These are phyloP conservation scores for Endocladia muricata DNA, from an alignment of 31 red algal species.

Conservation along the genomic window DNA sequence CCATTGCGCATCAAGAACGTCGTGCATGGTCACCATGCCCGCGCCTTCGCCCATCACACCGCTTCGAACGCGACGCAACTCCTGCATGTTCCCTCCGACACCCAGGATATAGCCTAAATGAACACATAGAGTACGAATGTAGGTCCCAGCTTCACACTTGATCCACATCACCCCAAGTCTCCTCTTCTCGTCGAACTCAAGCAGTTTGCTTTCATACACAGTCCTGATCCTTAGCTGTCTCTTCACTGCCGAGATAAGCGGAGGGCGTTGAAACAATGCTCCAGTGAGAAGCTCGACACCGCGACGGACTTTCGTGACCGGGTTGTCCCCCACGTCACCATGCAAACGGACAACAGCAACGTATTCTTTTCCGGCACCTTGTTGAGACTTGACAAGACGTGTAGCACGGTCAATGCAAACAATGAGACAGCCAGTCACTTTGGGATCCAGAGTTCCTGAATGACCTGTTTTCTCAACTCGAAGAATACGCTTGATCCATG, in stretches of 20 bases:
- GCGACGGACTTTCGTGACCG: slow-evolving; percentile 60
- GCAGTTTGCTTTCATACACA: slow-evolving; percentile 88
- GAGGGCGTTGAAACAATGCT: slow-evolving; percentile 93
- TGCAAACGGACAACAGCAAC: slow-evolving; percentile 90
- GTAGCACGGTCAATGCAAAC: slow-evolving; percentile 98
- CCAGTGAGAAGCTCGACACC: slow-evolving; percentile 92
- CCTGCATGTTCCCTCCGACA: slow-evolving; percentile 95
- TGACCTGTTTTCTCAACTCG: slow-evolving; percentile 97
- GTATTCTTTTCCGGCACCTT: slow-evolving; percentile 97
- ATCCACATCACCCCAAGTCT: slow-evolving; percentile 88
- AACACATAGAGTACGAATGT: slow-evolving; percentile 96
- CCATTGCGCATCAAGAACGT: slow-evolving; percentile 98
- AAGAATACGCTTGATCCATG: slow-evolving; percentile 97
- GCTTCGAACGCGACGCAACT: slow-evolving; percentile 88
- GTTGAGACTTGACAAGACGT: slow-evolving; percentile 96
- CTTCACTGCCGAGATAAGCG: slow-evolving; percentile 97
- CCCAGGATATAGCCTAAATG: slow-evolving; percentile 93
- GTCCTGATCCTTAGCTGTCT: slow-evolving; percentile 94
- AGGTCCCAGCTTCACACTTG: slow-evolving; percentile 96
- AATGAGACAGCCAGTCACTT: slow-evolving; percentile 97
- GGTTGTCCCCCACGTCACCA: slow-evolving; percentile 65
- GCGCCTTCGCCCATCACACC: slow-evolving; percentile 80
- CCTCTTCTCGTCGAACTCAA: slow-evolving; percentile 85
- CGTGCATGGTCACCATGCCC: slow-evolving; percentile 92
- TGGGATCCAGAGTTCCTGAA: slow-evolving; percentile 97